Evolutionary conservation across 768 basidiomycete genomes (phyloP).

Genomic region (Fomitopsis serialis): DNA sequence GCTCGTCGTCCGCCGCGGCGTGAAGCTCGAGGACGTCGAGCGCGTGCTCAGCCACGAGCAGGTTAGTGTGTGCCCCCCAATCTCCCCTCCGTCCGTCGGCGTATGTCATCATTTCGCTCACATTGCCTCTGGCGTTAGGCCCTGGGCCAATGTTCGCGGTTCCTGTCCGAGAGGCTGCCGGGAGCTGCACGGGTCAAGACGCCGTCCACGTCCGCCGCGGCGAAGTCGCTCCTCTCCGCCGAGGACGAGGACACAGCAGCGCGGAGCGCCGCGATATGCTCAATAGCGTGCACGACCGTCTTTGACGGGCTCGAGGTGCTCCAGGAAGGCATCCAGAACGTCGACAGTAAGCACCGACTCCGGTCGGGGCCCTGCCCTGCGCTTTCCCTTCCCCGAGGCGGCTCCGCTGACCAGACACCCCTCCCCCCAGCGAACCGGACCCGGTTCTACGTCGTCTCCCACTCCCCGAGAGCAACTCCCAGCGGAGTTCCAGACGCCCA

Average conservation of each 20-base stretch:
- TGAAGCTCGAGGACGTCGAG: constrained; percentile 47
- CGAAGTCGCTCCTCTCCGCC: constrained; percentile 36
- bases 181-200: constrained; percentile 46
- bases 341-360: constrained; percentile 37
- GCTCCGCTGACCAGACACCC: not conserved
- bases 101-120: too few species aligned
- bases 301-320: constrained; percentile 62
- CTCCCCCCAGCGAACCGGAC: constrained; percentile 53
- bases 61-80: constrained; percentile 34
- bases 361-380: too few species aligned
- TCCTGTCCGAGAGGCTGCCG: constrained; percentile 50
- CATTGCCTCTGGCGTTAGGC: constrained; percentile 38
- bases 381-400: not conserved
- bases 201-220: constrained; percentile 73
- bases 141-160: constrained; percentile 70
- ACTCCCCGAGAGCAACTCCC: constrained; percentile 29
- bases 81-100: too few species aligned
- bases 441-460: constrained; percentile 58
- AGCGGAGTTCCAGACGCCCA: constrained; percentile 2
- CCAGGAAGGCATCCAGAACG: constrained; percentile 59
- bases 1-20: constrained; percentile 57
- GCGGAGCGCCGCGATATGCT: constrained; percentile 71
- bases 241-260: constrained; percentile 36
- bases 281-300: constrained; percentile 52
- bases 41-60: constrained; percentile 77